Percentiles rank a stretch among this genome's conserved stretches.
These are phyloP conservation scores for Diutina ranongensis DNA, from an alignment of 1,139 yeast species.

Conservation along the genomic window DNA sequence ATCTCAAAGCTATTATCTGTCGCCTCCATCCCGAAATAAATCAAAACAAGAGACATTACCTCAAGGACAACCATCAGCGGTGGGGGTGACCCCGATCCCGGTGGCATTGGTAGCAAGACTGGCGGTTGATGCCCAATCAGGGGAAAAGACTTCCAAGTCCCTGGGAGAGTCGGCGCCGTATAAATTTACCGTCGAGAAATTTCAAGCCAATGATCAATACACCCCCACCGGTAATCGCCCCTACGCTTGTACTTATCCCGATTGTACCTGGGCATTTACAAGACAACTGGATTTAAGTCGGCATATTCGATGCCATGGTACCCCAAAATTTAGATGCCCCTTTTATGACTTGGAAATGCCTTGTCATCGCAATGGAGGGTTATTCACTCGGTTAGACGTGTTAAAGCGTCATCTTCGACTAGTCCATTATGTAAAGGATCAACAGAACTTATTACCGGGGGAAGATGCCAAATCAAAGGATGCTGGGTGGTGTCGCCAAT, in stretches of 20 bases:
- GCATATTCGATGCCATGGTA: conserved; percentile 51
- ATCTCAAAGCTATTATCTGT: background rate
- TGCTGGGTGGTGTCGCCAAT: conserved; percentile 55
- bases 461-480: conserved; percentile 15
- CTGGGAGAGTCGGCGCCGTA: background rate
- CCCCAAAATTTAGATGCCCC: conserved; percentile 61
- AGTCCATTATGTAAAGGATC: conserved; percentile 51
- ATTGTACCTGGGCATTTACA: conserved; percentile 59
- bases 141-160: background rate
- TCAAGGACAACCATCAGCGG: background rate
- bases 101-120: background rate
- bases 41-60: background rate
- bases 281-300: conserved; percentile 57
- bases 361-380: conserved; percentile 64
- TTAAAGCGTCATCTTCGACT: conserved; percentile 55
- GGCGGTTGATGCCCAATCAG: background rate
- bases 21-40: background rate
- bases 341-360: conserved; percentile 56
- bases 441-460: conserved; percentile 14
- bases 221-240: conserved; percentile 15
- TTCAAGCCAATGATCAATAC: background rate
- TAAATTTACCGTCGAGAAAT: background rate
- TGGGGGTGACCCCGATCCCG: background rate
- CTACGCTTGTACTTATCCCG: conserved; percentile 38
- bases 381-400: conserved; percentile 60